Conservation (phyloP, 2,329 filamentous ascomycete genomes). For the Pseudocercospora crystallina region DNA sequence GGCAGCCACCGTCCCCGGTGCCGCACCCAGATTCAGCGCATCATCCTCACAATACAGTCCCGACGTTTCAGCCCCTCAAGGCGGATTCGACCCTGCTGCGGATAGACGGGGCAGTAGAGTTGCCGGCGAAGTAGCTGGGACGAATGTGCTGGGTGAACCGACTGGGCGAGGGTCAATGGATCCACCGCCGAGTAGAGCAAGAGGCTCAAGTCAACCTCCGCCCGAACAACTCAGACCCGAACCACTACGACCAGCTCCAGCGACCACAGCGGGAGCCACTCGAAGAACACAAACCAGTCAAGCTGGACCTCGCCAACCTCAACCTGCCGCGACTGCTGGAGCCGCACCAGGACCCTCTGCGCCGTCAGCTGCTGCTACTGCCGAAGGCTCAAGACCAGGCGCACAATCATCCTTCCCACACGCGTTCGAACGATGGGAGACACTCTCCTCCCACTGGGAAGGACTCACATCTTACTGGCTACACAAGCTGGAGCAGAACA, state of each 20-base stretch:
- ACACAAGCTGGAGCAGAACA: slow-evolving; percentile 84
- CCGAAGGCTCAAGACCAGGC: slow-evolving; percentile 23
- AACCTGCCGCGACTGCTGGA: slow-evolving; percentile 18
- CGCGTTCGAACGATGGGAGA: slow-evolving; percentile 97
- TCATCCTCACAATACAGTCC: slow-evolving; percentile 32
- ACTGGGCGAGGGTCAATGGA: slow-evolving; percentile 30
- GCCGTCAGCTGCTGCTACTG: slow-evolving; percentile 16
- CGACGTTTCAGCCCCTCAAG: slow-evolving; percentile 25
- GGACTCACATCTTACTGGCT: slow-evolving; percentile 98
- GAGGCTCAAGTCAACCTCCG: slow-evolving; percentile 25
- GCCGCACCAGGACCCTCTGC: slow-evolving; percentile 18
- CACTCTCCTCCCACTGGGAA: slow-evolving; percentile 95
- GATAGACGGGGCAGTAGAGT: slow-evolving; percentile 24
- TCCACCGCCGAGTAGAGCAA: slow-evolving; percentile 16
- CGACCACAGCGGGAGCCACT: slow-evolving; percentile 20
- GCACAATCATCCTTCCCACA: slow-evolving; percentile 77
- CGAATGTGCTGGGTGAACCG: slow-evolving; percentile 34
- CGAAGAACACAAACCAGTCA: slow-evolving; percentile 27
- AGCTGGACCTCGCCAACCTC: slow-evolving; percentile 26
- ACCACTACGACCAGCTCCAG: slow-evolving; percentile 22
- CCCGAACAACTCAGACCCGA: slow-evolving; percentile 18
- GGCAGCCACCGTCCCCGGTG: slow-evolving; percentile 41
- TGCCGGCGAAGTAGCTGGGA: slow-evolving; percentile 32
- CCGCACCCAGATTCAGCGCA: slow-evolving; percentile 25
- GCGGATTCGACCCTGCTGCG: slow-evolving; percentile 25